Percentiles rank a stretch among this genome's conserved stretches.
Evolutionary conservation across 2,329 filamentous ascomycete species (phyloP).

Genomic region (Monilinia laxa): DNA sequence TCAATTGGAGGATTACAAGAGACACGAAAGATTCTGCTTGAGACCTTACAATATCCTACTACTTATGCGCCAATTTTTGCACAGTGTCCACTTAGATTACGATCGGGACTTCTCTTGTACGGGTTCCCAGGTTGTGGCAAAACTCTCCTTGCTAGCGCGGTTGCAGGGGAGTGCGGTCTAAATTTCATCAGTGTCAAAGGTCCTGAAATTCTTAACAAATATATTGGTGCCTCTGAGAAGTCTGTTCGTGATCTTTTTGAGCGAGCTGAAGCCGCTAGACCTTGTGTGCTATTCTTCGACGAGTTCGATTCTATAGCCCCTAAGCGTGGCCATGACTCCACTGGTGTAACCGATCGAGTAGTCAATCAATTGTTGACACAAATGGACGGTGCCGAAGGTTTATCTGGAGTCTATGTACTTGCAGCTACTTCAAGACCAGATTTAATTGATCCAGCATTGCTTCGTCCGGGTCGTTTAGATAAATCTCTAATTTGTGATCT

Average conservation of each 20-base stretch:
- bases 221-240: slow-evolving; percentile 97
- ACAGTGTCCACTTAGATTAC: slow-evolving; percentile 89
- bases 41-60: slow-evolving; percentile 94
- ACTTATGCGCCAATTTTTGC: slow-evolving; percentile 98
- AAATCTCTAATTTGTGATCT: slow-evolving; percentile 92
- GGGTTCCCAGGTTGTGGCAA: slow-evolving; percentile 96
- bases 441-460: slow-evolving; percentile 88
- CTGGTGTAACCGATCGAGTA: slow-evolving; percentile 96
- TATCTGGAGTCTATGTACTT: slow-evolving; percentile 93
- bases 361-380: slow-evolving; percentile 98
- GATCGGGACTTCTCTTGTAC: slow-evolving; percentile 89
- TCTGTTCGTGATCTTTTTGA: slow-evolving; percentile 94
- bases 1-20: slow-evolving; percentile 85
- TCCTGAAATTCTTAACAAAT: slow-evolving; percentile 97
- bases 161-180: slow-evolving; percentile 95
- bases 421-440: slow-evolving; percentile 93
- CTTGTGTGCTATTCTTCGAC: slow-evolving; percentile 96
- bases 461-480: slow-evolving; percentile 88
- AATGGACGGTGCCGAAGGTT: slow-evolving; percentile 96
- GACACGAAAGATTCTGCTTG: slow-evolving; percentile 86
- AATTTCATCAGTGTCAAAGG: slow-evolving; percentile 99
- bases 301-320: slow-evolving; percentile 98
- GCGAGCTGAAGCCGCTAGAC: slow-evolving; percentile 82
- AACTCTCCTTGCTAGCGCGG: slow-evolving; percentile 89
- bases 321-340: slow-evolving; percentile 94